phyloP scores from a whole-genome alignment of 148 eudicot species.

The Fagopyrum tataricum region DNA sequence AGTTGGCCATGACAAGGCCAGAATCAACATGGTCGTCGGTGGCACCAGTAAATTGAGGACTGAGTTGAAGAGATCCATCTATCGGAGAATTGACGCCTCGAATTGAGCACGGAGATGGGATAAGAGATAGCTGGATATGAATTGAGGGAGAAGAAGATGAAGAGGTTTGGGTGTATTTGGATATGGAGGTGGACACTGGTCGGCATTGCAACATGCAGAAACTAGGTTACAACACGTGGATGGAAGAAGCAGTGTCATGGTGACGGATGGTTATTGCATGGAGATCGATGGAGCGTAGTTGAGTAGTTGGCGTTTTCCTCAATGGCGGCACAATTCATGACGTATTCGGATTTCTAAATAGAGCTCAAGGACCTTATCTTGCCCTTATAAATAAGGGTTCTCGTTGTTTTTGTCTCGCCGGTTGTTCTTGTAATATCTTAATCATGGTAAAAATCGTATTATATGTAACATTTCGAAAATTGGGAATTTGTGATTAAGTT shows the following conservation, averaged over 20 bases:
- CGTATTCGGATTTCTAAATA: background rate
- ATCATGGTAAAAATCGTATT: too few species aligned
- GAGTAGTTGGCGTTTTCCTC: constrained; percentile 6
- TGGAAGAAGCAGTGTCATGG: constrained; percentile 1
- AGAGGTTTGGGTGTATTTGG: background rate
- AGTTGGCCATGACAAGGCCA: constrained; percentile 88
- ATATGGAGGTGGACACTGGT: background rate
- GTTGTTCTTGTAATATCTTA: too few species aligned
- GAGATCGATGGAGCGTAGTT: background rate
- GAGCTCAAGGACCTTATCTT: too few species aligned
- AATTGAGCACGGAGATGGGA: background rate
- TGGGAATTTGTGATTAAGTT: too few species aligned
- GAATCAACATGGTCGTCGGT: constrained; percentile 78
- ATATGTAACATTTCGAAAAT: too few species aligned
- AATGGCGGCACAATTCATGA: background rate
- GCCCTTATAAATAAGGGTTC: too few species aligned
- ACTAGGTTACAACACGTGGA: background rate
- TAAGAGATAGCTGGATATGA: background rate
- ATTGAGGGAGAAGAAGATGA: background rate
- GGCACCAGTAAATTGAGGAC: constrained; percentile 64
- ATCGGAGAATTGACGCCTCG: background rate
- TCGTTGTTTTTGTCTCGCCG: too few species aligned
- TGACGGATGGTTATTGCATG: constrained; percentile 3
- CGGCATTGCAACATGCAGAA: background rate
- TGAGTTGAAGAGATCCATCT: constrained; percentile 60